These are phyloP conservation scores for Trypanosoma avium DNA, from an alignment of 208 protist genomes.

Conservation along the genomic window DNA sequence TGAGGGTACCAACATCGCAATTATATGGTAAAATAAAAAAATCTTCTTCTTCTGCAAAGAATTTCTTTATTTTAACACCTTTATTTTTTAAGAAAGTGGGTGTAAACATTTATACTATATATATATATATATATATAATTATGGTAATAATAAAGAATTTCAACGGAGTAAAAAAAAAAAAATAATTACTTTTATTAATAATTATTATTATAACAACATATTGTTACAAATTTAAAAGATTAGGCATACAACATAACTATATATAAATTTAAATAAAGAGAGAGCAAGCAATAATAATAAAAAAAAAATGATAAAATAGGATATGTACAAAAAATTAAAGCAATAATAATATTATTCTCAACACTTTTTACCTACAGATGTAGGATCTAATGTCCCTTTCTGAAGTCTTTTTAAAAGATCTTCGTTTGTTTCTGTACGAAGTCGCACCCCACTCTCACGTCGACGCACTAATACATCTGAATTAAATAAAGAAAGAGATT, in stretches of 20 bases:
- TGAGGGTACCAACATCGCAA: background rate
- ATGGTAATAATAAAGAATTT: too few relatives aligned
- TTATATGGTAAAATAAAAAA: background rate
- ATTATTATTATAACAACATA: too few relatives aligned
- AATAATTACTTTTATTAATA: too few relatives aligned
- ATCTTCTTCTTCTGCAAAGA: conserved; percentile 1
- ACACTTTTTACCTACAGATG: conserved; percentile 17
- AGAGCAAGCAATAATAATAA: conserved; percentile 12
- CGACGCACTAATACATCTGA: conserved; percentile 66
- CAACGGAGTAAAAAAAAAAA: conserved; percentile 7
- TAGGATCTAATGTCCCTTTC: conserved; percentile 58
- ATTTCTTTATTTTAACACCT: background rate
- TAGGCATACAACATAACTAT: too few relatives aligned
- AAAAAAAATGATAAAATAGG: conserved; percentile 3
- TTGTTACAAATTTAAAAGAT: too few relatives aligned
- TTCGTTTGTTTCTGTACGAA: conserved; percentile 38
- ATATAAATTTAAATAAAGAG: conserved; percentile 4
- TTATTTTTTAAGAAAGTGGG: background rate
- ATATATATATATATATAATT: too few relatives aligned
- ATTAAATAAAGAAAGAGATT: conserved; percentile 84
- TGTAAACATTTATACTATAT: conserved; percentile 23
- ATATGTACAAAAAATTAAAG: conserved; percentile 4
- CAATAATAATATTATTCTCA: conserved; percentile 10
- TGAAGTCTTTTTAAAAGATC: conserved; percentile 75
- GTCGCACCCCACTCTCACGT: conserved; percentile 26